phyloP scores from a whole-genome alignment of 2,329 filamentous ascomycete species.

The Penicillium janthinellum region DNA sequence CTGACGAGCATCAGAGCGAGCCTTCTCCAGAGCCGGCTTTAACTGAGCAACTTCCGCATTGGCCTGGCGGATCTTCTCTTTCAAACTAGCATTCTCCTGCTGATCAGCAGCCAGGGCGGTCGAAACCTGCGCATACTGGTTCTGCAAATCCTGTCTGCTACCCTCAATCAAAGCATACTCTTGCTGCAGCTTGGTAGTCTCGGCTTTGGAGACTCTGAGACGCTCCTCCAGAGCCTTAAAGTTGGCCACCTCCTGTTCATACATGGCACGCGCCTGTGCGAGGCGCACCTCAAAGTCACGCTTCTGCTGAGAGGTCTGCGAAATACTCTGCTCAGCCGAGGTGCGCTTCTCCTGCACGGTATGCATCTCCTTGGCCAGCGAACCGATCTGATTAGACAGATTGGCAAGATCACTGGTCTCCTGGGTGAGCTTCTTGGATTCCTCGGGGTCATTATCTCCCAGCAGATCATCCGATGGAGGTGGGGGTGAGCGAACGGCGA shows the following conservation, averaged over 20 bases:
- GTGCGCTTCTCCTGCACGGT: slow-evolving; percentile 82
- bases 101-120: slow-evolving; percentile 80
- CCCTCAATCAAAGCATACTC: slow-evolving; percentile 84
- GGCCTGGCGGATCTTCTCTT: slow-evolving; percentile 80
- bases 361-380: slow-evolving; percentile 89
- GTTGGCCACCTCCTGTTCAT: slow-evolving; percentile 89
- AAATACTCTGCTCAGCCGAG: slow-evolving; percentile 78
- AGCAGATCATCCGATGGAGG: slow-evolving; percentile 77
- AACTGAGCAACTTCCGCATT: slow-evolving; percentile 82
- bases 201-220: slow-evolving; percentile 71
- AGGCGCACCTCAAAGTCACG: slow-evolving; percentile 88
- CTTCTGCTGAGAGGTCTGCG: slow-evolving; percentile 81
- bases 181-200: slow-evolving; percentile 80
- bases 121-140: slow-evolving; percentile 75
- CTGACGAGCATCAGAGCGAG: slow-evolving; percentile 87
- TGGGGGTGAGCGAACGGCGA: slow-evolving; percentile 44
- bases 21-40: slow-evolving; percentile 89
- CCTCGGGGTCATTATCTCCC: slow-evolving; percentile 85
- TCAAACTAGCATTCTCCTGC: slow-evolving; percentile 80
- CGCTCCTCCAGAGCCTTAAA: slow-evolving; percentile 84
- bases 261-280: slow-evolving; percentile 80
- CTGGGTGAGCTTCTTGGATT: slow-evolving; percentile 81
- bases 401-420: slow-evolving; percentile 94
- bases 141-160: slow-evolving; percentile 76
- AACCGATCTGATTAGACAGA: slow-evolving; percentile 91